These are phyloP conservation scores for Cajanus cajan DNA, from an alignment of 306 rosid genomes.

Conservation along the genomic window DNA sequence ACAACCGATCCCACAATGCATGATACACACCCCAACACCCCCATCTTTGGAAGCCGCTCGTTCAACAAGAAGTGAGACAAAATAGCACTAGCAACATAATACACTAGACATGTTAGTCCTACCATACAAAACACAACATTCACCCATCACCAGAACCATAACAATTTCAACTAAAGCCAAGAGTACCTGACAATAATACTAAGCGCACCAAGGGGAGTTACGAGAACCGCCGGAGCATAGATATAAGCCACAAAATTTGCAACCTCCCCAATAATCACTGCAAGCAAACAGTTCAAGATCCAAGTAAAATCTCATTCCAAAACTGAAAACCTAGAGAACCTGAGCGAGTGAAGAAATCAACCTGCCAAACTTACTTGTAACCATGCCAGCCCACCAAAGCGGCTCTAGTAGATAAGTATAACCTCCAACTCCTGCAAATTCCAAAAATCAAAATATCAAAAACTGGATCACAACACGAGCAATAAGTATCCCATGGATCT, in stretches of 20 bases:
- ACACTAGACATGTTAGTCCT: conserved; percentile 22
- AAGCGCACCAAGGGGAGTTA: conserved; percentile 94
- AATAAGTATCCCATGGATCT: conserved; percentile 4
- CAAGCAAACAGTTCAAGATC: conserved; percentile 30
- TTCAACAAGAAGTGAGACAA: conserved; percentile 91
- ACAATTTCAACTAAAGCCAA: neutral
- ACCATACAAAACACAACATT: conserved; percentile 2
- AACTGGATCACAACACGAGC: neutral
- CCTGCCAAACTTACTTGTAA: conserved; percentile 66
- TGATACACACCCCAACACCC: conserved; percentile 79
- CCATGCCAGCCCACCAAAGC: conserved; percentile 99
- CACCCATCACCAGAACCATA: neutral
- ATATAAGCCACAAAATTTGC: conserved; percentile 93
- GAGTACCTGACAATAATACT: conserved; percentile 89
- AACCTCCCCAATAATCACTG: conserved; percentile 92
- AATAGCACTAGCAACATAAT: conserved; percentile 61
- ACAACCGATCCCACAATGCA: conserved; percentile 88
- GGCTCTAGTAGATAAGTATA: conserved; percentile 87
- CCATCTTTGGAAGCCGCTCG: conserved; percentile 79
- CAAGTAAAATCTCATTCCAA: neutral
- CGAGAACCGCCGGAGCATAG: conserved; percentile 92
- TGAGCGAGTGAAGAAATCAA: neutral
- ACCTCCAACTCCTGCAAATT: conserved; percentile 77
- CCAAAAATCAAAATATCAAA: conserved; percentile 1
- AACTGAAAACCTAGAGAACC: neutral